phyloP scores from a whole-genome alignment of 305 asterid species.

The Solanum chacoense region DNA sequence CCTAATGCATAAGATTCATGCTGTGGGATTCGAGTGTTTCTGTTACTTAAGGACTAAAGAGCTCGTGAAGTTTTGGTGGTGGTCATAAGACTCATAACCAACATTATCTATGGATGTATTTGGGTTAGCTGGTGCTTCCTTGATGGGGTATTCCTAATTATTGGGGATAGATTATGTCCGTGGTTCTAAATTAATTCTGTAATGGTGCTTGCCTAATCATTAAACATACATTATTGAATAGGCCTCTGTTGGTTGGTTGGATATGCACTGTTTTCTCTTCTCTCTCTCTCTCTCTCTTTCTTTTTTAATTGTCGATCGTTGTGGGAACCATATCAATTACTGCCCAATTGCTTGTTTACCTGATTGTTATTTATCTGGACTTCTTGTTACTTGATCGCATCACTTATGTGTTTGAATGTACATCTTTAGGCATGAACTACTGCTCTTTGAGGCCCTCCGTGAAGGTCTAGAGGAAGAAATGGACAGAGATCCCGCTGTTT shows the following conservation, averaged over 20 bases:
- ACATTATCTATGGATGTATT: neutral
- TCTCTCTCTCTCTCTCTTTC: neutral
- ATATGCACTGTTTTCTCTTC: neutral
- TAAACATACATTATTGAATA: neutral
- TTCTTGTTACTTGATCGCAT: neutral
- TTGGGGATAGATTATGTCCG: neutral
- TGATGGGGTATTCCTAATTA: neutral
- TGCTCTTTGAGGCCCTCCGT: slow-evolving; percentile 66
- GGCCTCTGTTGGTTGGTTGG: neutral
- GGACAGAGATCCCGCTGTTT: slow-evolving; percentile 55
- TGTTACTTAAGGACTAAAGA: neutral
- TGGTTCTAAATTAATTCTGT: neutral
- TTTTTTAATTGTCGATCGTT: neutral
- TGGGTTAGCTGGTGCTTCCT: neutral
- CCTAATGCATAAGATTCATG: neutral
- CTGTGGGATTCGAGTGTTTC: neutral
- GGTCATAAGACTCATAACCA: neutral
- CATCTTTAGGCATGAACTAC: slow-evolving; percentile 50
- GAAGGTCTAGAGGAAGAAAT: slow-evolving; percentile 77
- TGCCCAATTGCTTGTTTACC: neutral
- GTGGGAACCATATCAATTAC: neutral
- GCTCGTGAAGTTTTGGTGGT: neutral
- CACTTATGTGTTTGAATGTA: neutral
- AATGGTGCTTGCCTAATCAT: neutral
- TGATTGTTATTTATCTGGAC: neutral